A percentile compares a stretch with the other conserved stretches of the same genome.
Evolutionary conservation across 179 eudicot genomes (phyloP).

Genomic region (Beta corolliflora): DNA sequence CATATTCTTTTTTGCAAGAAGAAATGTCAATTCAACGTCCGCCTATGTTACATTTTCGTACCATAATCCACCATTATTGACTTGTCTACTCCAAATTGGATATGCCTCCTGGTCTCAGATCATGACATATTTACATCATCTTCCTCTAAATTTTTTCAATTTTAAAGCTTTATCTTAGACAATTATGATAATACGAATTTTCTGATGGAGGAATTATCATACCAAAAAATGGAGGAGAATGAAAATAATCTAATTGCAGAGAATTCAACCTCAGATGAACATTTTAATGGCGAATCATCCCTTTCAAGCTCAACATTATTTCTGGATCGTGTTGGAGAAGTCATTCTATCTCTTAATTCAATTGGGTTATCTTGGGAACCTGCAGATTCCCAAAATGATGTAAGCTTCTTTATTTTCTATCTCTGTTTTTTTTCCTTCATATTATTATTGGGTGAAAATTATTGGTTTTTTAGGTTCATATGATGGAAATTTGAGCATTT

Average conservation of each 20-base stretch:
- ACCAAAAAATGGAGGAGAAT: constrained; percentile 27
- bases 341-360: constrained; percentile 60
- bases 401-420: constrained; percentile 30
- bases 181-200: not conserved
- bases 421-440: not conserved
- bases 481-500: not conserved
- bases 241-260: constrained; percentile 25
- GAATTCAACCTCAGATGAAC: constrained; percentile 4
- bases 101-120: not conserved
- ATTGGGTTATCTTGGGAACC: constrained; percentile 75
- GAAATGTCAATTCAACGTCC: not conserved
- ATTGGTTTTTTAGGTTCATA: not conserved
- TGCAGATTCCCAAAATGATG: constrained; percentile 42
- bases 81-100: constrained; percentile 5
- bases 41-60: not conserved
- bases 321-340: constrained; percentile 83
- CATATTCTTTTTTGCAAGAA: not conserved
- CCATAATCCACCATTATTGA: not conserved
- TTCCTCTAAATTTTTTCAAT: constrained; percentile 1
- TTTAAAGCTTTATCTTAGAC: not conserved
- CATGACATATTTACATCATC: not conserved
- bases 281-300: constrained; percentile 19
- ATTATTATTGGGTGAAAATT: not conserved
- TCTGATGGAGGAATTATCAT: not conserved
- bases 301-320: constrained; percentile 18